A percentile compares a stretch with the other conserved stretches of the same genome.
These are phyloP conservation scores for Plasmodium vivax DNA, from an alignment of 169 alveolate species.

Conservation along the genomic window DNA sequence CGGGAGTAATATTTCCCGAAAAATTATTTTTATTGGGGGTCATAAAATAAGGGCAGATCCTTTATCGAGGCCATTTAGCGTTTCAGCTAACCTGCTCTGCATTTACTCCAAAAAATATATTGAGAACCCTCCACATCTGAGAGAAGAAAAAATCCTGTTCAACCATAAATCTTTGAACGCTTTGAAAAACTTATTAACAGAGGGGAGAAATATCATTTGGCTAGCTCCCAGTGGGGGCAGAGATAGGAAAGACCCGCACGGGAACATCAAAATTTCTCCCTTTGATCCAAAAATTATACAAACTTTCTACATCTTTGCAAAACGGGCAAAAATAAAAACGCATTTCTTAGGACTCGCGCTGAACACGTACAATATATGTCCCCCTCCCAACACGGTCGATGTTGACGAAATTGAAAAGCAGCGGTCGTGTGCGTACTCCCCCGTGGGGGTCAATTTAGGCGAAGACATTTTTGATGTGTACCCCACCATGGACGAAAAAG, in stretches of 20 bases:
- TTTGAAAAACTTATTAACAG: slow-evolving; percentile 41
- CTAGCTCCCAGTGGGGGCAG: slow-evolving; percentile 74
- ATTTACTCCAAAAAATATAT: slow-evolving; percentile 72
- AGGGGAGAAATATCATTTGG: slow-evolving; percentile 73
- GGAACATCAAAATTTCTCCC: slow-evolving; percentile 40
- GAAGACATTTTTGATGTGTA: slow-evolving; percentile 67
- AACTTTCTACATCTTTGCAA: slow-evolving; percentile 64
- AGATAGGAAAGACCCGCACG: slow-evolving; percentile 58
- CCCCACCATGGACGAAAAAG: slow-evolving; percentile 38
- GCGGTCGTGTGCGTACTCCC: slow-evolving; percentile 61
- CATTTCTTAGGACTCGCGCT: slow-evolving; percentile 74
- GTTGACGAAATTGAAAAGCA: slow-evolving; percentile 75
- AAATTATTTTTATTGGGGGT: slow-evolving; percentile 73
- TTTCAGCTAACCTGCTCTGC: slow-evolving; percentile 58
- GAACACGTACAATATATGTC: slow-evolving; percentile 71
- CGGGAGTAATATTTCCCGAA: slow-evolving; percentile 48
- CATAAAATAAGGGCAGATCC: slow-evolving; percentile 75
- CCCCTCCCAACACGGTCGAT: slow-evolving; percentile 70
- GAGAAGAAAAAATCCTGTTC: slow-evolving; percentile 66
- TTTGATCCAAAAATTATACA: slow-evolving; percentile 72
- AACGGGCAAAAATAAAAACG: slow-evolving; percentile 61
- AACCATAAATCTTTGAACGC: slow-evolving; percentile 66
- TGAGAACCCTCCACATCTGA: slow-evolving; percentile 69
- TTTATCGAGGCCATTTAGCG: slow-evolving; percentile 70
- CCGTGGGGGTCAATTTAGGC: slow-evolving; percentile 48